Base-by-base conservation (phyloP, 176 grass and related monocot species). In the Eremochloa ophiuroides region DNA sequence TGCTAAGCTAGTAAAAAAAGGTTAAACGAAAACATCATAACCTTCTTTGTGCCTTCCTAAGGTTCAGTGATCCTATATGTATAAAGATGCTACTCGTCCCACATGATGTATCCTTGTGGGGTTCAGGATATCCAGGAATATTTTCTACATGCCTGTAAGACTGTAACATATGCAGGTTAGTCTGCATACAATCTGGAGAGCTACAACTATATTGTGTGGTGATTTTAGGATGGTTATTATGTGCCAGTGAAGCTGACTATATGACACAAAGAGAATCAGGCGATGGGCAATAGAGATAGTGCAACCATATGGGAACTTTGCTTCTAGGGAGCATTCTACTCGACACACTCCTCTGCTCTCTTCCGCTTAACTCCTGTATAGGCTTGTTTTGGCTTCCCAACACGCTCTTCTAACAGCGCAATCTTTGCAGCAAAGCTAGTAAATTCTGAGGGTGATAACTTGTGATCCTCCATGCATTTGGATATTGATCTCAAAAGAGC, bases 381-480 rank as follows among this genome's bases (percentile, higher is more conserved):
- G 11, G 7, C 5, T 80, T 84, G 48, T 5, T 48, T 68, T 61
- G 37, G 68, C 68, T 84, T 60, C 47, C 30, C 39, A 10, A 80
- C 17, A 23, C 48, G 18, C 38, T 80, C 68, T 91, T 88, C 85
- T 59, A 94, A 64, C 63, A 62, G 12, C 2, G 20, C 68, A 42
- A 88, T 88, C 74, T 59, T 88, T 38, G 88, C 48, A 47, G 77
- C 38, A 1, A 94, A 48, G 62, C 40, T 62, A 46, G 88, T 69
- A 37, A 91, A 47, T 58, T 83, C 83, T 58, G 58, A 69, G 40
- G 48, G 44, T 43, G 69, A 82, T 71, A 85, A 67, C 27, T 74
- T 78, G 69, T 86, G 67, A 75, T 86, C 76, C 13, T 84, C 69
- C 31, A 86, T 27, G 75, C 76, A 88, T 80, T 63, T 90, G 13